phyloP scores from a whole-genome alignment of 371 early-diverging fungal genomes.

The Parasitella parasitica region DNA sequence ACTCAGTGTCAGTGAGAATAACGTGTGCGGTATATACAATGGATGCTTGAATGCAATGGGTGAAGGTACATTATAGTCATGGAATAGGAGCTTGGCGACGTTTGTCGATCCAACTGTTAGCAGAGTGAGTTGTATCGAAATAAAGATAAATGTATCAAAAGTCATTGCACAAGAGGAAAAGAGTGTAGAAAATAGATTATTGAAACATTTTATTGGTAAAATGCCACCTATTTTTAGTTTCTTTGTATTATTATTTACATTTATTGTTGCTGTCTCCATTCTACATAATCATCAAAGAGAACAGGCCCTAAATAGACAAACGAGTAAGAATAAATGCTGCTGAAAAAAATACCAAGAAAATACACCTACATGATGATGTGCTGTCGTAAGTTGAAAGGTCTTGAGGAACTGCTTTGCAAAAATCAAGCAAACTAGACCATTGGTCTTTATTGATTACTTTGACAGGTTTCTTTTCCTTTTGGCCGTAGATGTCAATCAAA shows the following conservation, averaged over 20 bases:
- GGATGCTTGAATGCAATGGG: neutral
- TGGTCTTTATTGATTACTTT: slow-evolving; percentile 51
- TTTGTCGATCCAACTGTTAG: slow-evolving; percentile 13
- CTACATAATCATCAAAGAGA: slow-evolving; percentile 44
- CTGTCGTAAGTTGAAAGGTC: slow-evolving; percentile 34
- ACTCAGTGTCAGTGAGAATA: slow-evolving; percentile 81
- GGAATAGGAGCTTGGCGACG: slow-evolving; percentile 5
- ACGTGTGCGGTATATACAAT: slow-evolving; percentile 37
- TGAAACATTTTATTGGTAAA: no score
- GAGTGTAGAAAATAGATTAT: no score
- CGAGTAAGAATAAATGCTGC: neutral
- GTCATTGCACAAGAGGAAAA: neutral
- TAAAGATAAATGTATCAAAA: slow-evolving; percentile 3
- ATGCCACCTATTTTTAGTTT: neutral
- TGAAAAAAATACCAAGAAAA: neutral
- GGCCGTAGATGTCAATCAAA: neutral
- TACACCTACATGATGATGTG: slow-evolving; percentile 38
- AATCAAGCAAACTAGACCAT: slow-evolving; percentile 44
- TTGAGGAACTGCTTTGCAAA: slow-evolving; percentile 33
- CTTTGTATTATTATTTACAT: slow-evolving; percentile 2
- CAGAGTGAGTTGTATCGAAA: slow-evolving; percentile 7
- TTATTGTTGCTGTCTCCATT: slow-evolving; percentile 26
- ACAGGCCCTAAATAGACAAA: slow-evolving; percentile 34
- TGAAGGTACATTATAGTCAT: slow-evolving; percentile 15
- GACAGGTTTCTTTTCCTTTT: slow-evolving; percentile 38